phyloP scores from a whole-genome alignment of 352 stramenopile genomes.

The Phytopythium chamaehyphon region DNA sequence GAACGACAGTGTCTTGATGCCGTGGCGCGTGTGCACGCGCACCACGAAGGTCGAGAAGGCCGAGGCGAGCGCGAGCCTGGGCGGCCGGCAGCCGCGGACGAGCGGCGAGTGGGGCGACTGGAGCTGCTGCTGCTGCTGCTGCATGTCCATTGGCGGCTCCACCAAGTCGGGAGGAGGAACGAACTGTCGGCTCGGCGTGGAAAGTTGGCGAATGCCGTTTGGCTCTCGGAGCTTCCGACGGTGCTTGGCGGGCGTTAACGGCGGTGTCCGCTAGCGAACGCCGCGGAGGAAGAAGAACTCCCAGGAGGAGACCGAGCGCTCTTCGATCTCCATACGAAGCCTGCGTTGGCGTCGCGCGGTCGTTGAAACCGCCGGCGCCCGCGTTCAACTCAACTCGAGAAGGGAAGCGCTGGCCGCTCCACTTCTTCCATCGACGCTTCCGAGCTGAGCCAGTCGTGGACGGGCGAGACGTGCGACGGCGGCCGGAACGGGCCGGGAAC shows the following conservation, averaged over 20 bases:
- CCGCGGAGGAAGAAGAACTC: no score
- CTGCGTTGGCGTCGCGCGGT: not conserved
- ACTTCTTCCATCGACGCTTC: not conserved
- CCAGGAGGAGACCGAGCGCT: not conserved
- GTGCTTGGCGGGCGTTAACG: no score
- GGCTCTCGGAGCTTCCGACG: no score
- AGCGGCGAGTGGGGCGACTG: no score
- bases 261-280: no score
- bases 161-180: not conserved
- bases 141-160: not conserved
- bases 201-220: slow-evolving; percentile 3
- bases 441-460: not conserved
- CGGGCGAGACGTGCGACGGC: not conserved
- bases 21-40: slow-evolving; percentile 55
- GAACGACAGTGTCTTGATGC: slow-evolving; percentile 79
- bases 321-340: no score
- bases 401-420: not conserved
- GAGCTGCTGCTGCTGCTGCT: no score
- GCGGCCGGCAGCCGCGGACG: not conserved
- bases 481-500: not conserved
- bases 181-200: not conserved
- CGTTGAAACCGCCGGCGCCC: not conserved
- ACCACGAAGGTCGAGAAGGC: slow-evolving; percentile 58
- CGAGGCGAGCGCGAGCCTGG: slow-evolving; percentile 24
- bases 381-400: not conserved